Conservation (phyloP, 2,329 filamentous ascomycete species). For the Aspergillus sojae region DNA sequence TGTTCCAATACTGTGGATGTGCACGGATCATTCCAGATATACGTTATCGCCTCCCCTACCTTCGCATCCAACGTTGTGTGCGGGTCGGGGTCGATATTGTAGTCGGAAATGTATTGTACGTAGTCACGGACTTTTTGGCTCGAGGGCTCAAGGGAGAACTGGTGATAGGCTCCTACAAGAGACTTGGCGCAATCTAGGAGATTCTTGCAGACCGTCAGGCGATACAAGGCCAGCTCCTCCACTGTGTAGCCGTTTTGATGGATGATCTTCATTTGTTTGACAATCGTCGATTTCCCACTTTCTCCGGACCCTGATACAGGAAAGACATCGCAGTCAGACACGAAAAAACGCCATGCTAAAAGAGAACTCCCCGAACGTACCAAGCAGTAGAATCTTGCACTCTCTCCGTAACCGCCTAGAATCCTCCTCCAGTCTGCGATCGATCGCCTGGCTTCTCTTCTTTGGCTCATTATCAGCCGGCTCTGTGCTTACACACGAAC, state of each 20-base stretch:
- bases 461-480: constrained; percentile 77
- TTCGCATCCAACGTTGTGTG: constrained; percentile 79
- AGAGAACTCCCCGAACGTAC: constrained; percentile 50
- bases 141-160: constrained; percentile 82
- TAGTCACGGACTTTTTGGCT: constrained; percentile 71
- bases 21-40: constrained; percentile 87
- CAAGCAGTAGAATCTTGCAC: constrained; percentile 97
- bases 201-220: constrained; percentile 97
- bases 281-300: constrained; percentile 98
- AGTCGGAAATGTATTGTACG: constrained; percentile 80
- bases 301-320: constrained; percentile 79
- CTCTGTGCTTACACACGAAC: constrained; percentile 86
- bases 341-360: not conserved
- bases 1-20: constrained; percentile 84
- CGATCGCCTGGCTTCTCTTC: constrained; percentile 95
- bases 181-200: constrained; percentile 95
- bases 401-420: constrained; percentile 88
- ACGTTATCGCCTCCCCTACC: constrained; percentile 79
- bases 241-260: constrained; percentile 96
- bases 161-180: constrained; percentile 85
- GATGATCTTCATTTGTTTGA: constrained; percentile 99
- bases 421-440: constrained; percentile 91
- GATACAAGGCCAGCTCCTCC: constrained; percentile 91
- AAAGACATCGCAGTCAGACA: constrained; percentile 14
- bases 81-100: constrained; percentile 87